Evolutionary conservation across 352 stramenopile species (phyloP).

Genomic region (Phytophthora citricola): DNA sequence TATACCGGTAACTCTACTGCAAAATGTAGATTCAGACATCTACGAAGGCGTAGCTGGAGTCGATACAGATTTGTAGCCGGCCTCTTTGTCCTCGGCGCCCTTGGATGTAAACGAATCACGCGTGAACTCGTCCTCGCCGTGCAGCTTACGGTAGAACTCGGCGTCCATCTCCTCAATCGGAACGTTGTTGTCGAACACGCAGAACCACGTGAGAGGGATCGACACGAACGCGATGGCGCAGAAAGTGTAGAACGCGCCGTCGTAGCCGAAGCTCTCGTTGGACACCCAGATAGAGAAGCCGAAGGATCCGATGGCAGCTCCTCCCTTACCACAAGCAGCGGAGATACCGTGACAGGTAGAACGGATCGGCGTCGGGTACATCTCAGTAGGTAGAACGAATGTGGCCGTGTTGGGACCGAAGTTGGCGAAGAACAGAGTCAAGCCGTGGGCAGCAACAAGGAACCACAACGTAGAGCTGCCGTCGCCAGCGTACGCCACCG

Average conservation of each 20-base stretch:
- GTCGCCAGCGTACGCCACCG: conserved; percentile 6
- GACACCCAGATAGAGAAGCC: conserved; percentile 32
- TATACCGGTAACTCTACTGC: too few species aligned
- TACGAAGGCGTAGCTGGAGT: too few species aligned
- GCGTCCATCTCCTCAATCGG: conserved; percentile 31
- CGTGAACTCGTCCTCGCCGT: conserved; percentile 7
- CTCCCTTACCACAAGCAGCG: conserved; percentile 18
- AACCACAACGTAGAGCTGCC: conserved; percentile 19
- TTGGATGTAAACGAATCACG: conserved; percentile 13
- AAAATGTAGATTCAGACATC: too few species aligned
- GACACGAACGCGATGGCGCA: conserved; percentile 65
- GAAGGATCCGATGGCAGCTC: conserved; percentile 29
- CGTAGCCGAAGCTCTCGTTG: conserved; percentile 31
- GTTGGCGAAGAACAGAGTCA: conserved; percentile 85
- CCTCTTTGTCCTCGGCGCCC: background rate
- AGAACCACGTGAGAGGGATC: conserved; percentile 52
- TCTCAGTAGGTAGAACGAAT: conserved; percentile 90
- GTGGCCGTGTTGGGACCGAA: conserved; percentile 87
- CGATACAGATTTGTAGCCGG: background rate
- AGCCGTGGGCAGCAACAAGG: conserved; percentile 35
- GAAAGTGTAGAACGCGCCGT: conserved; percentile 35
- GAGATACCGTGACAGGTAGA: conserved; percentile 86
- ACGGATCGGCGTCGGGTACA: conserved; percentile 81
- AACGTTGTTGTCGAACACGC: conserved; percentile 62
- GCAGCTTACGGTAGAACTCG: conserved; percentile 11